phyloP scores from a whole-genome alignment of 306 rosid genomes.

The Cicer chorassanicum region DNA sequence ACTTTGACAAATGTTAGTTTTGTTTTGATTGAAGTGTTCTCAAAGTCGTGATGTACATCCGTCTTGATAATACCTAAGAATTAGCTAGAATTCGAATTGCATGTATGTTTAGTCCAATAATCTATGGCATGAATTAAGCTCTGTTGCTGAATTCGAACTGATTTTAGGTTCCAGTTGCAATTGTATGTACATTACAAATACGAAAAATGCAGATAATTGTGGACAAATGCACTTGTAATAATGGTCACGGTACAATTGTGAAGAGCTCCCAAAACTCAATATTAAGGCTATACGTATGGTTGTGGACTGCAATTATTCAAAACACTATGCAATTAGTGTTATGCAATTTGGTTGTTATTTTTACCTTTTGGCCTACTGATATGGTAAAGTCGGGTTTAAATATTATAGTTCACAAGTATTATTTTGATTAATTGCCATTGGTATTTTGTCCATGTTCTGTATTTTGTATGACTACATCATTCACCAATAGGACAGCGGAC shows the following conservation, averaged over 20 bases:
- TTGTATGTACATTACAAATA: too few relatives aligned
- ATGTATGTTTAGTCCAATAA: background rate
- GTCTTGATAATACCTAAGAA: background rate
- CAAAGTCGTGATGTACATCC: background rate
- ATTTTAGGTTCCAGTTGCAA: background rate
- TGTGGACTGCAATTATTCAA: background rate
- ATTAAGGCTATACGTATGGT: background rate
- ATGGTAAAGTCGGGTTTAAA: background rate
- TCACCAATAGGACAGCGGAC: background rate
- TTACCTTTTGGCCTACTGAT: too few relatives aligned
- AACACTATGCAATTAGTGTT: background rate
- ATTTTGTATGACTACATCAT: background rate
- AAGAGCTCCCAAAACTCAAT: background rate
- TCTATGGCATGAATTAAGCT: background rate
- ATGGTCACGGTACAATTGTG: background rate
- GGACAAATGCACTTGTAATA: background rate
- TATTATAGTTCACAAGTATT: background rate
- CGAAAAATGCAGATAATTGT: background rate
- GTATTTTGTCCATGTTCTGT: too few relatives aligned
- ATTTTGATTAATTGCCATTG: background rate
- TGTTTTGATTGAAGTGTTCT: background rate
- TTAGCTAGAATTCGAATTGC: background rate
- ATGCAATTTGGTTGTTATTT: background rate
- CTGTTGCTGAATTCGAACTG: background rate
- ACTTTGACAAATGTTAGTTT: background rate